Evolutionary conservation across 805 yeast genomes (phyloP).

Genomic region (Suhomyces vadensis): DNA sequence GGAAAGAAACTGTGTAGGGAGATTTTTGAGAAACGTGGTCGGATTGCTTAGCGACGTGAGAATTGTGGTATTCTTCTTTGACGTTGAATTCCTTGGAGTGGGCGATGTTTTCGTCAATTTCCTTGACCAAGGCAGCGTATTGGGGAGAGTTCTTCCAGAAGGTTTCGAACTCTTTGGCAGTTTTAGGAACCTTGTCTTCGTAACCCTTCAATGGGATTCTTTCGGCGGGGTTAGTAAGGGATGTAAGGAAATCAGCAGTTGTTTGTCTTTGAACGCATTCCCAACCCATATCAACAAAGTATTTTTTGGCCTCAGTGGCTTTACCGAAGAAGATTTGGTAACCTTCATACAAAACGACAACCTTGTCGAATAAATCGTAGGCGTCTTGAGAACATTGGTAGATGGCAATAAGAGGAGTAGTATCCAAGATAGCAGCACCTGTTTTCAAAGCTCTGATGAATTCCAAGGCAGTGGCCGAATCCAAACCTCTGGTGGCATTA

Average conservation of each 20-base stretch:
- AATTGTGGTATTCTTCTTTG: conserved; percentile 21
- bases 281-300: conserved; percentile 55
- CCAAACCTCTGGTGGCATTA: conserved; percentile 84
- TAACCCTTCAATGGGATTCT: conserved; percentile 45
- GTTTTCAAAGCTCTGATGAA: conserved; percentile 66
- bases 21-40: conserved; percentile 38
- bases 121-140: conserved; percentile 23
- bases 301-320: conserved; percentile 46
- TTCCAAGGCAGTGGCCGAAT: conserved; percentile 80
- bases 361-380: conserved; percentile 64
- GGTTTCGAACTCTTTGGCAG: conserved; percentile 16
- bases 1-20: conserved; percentile 54
- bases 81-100: conserved; percentile 12
- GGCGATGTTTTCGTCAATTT: conserved; percentile 15
- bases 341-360: conserved; percentile 58
- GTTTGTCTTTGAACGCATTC: conserved; percentile 58
- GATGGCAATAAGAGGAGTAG: conserved; percentile 62
- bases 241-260: conserved; percentile 59
- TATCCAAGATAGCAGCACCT: conserved; percentile 51
- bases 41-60: conserved; percentile 26
- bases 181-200: conserved; percentile 49
- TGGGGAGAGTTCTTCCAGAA: conserved; percentile 50
- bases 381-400: conserved; percentile 58
- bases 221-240: conserved; percentile 55
- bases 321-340: conserved; percentile 56